phyloP scores from a whole-genome alignment of 352 stramenopile genomes.

The Blastocystis sp. region DNA sequence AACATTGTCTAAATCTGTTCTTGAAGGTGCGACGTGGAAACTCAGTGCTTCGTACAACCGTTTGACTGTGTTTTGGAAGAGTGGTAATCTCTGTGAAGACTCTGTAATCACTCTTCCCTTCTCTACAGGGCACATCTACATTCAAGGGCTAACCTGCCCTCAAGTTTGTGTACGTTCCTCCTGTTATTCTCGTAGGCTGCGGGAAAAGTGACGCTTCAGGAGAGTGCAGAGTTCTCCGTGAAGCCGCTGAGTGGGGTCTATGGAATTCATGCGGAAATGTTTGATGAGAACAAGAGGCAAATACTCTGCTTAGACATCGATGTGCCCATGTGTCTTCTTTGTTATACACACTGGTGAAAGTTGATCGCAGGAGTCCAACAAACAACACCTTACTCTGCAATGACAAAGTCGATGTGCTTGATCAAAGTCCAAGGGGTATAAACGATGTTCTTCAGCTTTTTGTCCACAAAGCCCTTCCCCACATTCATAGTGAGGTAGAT shows the following conservation, averaged over 20 bases:
- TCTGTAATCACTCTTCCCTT: slow-evolving; percentile 41
- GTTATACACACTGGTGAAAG: neutral
- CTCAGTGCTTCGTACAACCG: slow-evolving; percentile 13
- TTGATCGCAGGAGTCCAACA: neutral
- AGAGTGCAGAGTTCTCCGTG: slow-evolving; percentile 45
- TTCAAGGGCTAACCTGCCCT: slow-evolving; percentile 55
- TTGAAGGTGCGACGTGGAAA: slow-evolving; percentile 25
- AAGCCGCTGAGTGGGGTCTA: slow-evolving; percentile 54
- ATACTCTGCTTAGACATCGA: slow-evolving; percentile 56
- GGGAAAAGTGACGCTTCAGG: slow-evolving; percentile 34
- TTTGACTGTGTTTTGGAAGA: slow-evolving; percentile 22
- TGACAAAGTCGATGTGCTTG: neutral
- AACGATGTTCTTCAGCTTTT: neutral
- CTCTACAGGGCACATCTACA: slow-evolving; percentile 42
- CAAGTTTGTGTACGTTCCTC: neutral
- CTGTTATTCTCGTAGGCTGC: neutral
- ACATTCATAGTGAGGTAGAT: neutral
- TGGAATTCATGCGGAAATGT: slow-evolving; percentile 34
- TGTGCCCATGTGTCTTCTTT: neutral
- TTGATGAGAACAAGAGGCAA: slow-evolving; percentile 44
- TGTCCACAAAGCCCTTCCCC: neutral
- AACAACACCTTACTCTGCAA: neutral
- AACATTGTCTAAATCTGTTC: neutral
- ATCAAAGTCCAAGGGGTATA: neutral
- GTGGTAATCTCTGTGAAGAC: slow-evolving; percentile 40